Evolutionary conservation across 192 early-diverging fungal genomes (phyloP).

Genomic region (Backusella tuberculispora): DNA sequence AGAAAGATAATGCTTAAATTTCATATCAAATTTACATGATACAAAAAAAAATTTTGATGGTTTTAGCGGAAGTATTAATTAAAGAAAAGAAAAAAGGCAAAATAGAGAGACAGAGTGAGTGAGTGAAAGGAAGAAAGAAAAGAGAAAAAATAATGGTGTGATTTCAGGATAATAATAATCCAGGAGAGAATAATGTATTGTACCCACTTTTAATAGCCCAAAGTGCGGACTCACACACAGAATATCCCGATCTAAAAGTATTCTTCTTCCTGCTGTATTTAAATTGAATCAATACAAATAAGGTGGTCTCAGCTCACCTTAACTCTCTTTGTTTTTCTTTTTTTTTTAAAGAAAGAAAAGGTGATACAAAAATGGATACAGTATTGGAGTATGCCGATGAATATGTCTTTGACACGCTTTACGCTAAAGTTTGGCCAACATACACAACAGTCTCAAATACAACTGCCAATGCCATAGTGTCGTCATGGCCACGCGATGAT

Average conservation of each 20-base stretch:
- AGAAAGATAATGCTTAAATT: too few relatives aligned
- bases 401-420: constrained; percentile 65
- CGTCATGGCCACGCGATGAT: constrained; percentile 59
- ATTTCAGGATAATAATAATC: constrained; percentile 5
- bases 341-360: too few relatives aligned
- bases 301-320: not conserved
- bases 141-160: not conserved
- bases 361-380: constrained; percentile 56
- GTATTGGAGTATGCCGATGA: constrained; percentile 66
- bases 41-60: too few relatives aligned
- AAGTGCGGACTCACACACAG: constrained; percentile 5
- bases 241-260: constrained; percentile 4
- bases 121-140: not conserved
- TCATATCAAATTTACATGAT: too few relatives aligned
- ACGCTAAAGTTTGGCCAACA: constrained; percentile 53
- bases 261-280: not conserved
- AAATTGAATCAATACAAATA: constrained; percentile 7
- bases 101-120: not conserved
- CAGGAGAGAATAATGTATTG: not conserved
- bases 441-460: constrained; percentile 43
- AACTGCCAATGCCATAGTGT: constrained; percentile 38
- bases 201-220: not conserved
- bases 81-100: not conserved
- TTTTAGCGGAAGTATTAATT: too few relatives aligned
- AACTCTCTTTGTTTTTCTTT: not conserved